Evolutionary conservation across 768 basidiomycete genomes (phyloP), one percentile per base, ranked within the genome.

Genomic region (Plicaturopsis crispa): DNA sequence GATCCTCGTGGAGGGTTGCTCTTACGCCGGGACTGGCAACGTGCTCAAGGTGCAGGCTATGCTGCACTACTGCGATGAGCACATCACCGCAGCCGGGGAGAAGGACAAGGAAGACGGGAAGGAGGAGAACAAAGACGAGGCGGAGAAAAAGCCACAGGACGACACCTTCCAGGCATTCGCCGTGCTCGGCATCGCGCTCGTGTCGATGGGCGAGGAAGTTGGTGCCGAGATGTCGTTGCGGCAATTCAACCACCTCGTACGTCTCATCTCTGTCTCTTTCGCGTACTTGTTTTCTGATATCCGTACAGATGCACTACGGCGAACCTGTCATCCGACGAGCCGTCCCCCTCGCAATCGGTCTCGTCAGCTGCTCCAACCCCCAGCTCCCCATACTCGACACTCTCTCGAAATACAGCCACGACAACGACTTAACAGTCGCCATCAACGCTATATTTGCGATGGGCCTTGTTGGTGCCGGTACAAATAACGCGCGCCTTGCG

Each of bases 201-300:
- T 98, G 31, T 82, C 96, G 4, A 97, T 98, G 92, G 96, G 96
- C 14, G 96, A 99, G 62, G 94, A 98, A 17, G 80, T 97, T 34
- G 96, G 96, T 34, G 81, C 92, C 2, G 90, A 98, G 59, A 98
- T 99, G 96, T 82, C 87, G n/a, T 63, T 98, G 50, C 69, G 96
- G 47, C 90, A 93, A 50, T 94, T 98, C 69, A 96, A 97, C 60
- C 96, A 99, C 56, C 68, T 99, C 38, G 93, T 94, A 47, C 49
- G 80, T 65, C 4, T 18, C 17, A 28, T 31, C 16, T 16, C 26
- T 19, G 21, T 30, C 4, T 20, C 36, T 28, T 31, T 8, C 7
- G 31, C 5, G 36, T 13, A 19, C 17, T 35, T 33, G n/a, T n/a
- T n/a, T n/a, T n/a, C n/a, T n/a, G n/a, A 7, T 31, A 31, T 30